These are phyloP conservation scores for Sphaerobolus stellatus DNA, from an alignment of 1,284 basidiomycete species.

Conservation along the genomic window DNA sequence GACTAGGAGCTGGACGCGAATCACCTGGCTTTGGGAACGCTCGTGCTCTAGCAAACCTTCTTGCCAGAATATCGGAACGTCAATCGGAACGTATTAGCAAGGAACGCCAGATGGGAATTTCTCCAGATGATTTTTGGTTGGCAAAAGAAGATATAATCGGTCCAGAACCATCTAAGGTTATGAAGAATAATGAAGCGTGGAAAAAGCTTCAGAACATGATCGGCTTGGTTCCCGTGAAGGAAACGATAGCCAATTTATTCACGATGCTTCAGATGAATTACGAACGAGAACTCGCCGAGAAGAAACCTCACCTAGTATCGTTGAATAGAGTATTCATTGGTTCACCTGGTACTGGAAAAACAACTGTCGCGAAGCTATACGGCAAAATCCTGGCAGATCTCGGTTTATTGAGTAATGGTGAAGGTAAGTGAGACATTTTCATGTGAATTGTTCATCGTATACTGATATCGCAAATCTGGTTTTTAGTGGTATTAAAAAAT, in stretches of 20 bases:
- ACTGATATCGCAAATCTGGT: too few relatives aligned
- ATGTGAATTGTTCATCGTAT: too few relatives aligned
- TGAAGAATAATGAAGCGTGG: constrained; percentile 49
- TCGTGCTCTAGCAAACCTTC: constrained; percentile 52
- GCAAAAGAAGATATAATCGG: constrained; percentile 59
- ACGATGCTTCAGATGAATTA: constrained; percentile 53
- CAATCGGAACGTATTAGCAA: constrained; percentile 50
- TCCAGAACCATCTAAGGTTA: constrained; percentile 53
- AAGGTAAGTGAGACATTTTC: constrained; percentile 44
- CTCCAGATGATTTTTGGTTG: constrained; percentile 50
- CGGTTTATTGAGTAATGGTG: constrained; percentile 60
- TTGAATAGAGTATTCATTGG: constrained; percentile 65
- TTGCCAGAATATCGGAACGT: constrained; percentile 45
- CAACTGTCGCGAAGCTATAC: constrained; percentile 63
- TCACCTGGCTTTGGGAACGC: constrained; percentile 64
- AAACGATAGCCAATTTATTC: constrained; percentile 49
- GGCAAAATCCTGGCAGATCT: constrained; percentile 60
- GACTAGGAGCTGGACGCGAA: constrained; percentile 55
- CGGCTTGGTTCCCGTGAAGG: constrained; percentile 57
- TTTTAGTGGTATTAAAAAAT: constrained; percentile 61
- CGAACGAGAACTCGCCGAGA: constrained; percentile 54
- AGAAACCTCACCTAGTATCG: constrained; percentile 50
- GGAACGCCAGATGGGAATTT: constrained; percentile 38
- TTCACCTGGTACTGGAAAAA: constrained; percentile 67
- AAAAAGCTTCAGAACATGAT: constrained; percentile 50